A percentile compares a stretch with the other conserved stretches of the same genome.
phyloP scores from a whole-genome alignment of 2,329 filamentous ascomycete genomes.

The Fusarium anguioides region DNA sequence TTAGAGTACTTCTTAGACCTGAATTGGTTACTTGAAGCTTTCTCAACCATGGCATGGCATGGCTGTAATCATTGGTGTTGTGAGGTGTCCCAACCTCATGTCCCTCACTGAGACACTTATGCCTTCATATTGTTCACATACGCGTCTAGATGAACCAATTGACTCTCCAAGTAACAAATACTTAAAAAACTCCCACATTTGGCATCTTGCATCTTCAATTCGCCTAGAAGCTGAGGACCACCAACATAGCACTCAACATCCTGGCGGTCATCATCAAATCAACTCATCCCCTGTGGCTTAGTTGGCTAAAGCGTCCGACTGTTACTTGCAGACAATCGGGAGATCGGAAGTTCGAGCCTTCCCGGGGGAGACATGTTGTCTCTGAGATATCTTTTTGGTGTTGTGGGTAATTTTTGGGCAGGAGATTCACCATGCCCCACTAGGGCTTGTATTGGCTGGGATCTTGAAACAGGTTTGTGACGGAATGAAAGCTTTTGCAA shows the following conservation, averaged over 20 bases:
- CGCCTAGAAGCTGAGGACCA: neutral
- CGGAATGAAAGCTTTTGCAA: neutral
- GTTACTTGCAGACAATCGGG: conserved; percentile 44
- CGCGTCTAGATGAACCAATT: neutral
- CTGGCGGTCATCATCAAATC: conserved; percentile 16
- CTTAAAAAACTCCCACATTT: neutral
- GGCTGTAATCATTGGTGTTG: neutral
- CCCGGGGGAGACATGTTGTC: conserved; percentile 43
- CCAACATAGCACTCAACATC: neutral
- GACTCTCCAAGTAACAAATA: neutral
- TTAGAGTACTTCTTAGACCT: too few relatives aligned
- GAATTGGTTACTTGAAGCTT: too few relatives aligned
- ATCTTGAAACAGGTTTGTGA: conserved; percentile 11
- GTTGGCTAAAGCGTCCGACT: conserved; percentile 44
- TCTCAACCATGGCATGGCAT: too few relatives aligned
- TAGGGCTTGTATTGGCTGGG: conserved; percentile 12
- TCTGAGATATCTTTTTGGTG: conserved; percentile 10
- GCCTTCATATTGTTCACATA: neutral
- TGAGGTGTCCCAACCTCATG: neutral
- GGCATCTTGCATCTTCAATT: neutral
- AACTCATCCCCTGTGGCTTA: conserved; percentile 41
- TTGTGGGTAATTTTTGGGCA: conserved; percentile 22
- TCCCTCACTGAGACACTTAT: neutral
- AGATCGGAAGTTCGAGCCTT: conserved; percentile 49
- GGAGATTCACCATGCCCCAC: conserved; percentile 11